Conservation (phyloP, 495 filamentous ascomycete genomes). For the Xylaria acuta region DNA sequence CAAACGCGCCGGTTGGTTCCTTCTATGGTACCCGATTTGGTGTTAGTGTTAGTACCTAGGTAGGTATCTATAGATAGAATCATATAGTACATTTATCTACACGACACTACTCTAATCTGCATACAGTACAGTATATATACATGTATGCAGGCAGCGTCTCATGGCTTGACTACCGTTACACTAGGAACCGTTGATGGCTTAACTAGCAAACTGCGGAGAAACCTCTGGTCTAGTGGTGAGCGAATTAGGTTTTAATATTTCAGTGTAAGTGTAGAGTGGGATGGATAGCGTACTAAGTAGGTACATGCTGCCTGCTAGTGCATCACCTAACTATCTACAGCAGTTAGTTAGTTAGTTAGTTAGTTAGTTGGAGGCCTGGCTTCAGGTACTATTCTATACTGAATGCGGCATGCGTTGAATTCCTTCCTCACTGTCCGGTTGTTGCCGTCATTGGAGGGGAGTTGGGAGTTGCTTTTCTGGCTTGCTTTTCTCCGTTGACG, state of each 20-base stretch:
- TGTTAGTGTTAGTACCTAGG: background rate
- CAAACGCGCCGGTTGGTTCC: constrained; percentile 6
- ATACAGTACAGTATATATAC: background rate
- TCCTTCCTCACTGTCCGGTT: background rate
- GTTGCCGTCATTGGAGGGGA: background rate
- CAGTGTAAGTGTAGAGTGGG: background rate
- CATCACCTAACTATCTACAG: background rate
- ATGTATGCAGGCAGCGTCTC: background rate
- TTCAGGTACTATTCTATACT: background rate
- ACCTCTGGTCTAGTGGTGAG: background rate
- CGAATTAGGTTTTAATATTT: background rate
- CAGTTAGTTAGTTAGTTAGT: no score
- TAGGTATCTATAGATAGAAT: background rate
- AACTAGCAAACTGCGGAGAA: background rate
- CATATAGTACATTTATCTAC: background rate
- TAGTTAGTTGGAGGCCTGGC: background rate
- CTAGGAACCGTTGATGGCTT: background rate
- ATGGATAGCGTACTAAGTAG: background rate
- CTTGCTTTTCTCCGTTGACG: background rate
- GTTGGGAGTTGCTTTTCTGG: background rate
- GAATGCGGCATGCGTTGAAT: background rate
- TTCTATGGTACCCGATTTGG: background rate
- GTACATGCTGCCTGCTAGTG: background rate
- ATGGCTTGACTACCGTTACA: background rate
- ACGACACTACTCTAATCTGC: background rate